Percentiles rank a stretch among this genome's conserved stretches.
Conservation (phyloP, 1,284 basidiomycete genomes). For the Ceratobasidium sp. region DNA sequence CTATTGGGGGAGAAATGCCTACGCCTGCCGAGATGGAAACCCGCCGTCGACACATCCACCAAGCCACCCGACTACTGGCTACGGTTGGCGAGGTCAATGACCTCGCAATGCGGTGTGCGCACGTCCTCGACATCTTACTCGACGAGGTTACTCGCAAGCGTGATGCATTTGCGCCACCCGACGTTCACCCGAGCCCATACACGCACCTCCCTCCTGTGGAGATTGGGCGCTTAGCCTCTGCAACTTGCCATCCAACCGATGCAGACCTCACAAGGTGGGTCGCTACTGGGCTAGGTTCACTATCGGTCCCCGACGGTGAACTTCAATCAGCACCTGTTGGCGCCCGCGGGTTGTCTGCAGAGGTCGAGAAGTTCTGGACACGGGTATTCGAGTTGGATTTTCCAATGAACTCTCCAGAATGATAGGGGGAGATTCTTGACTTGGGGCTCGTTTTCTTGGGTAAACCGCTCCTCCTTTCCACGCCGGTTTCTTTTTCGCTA, state of each 20-base stretch:
- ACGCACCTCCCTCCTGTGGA: neutral
- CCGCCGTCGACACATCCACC: constrained; percentile 28
- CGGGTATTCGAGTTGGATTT: constrained; percentile 32
- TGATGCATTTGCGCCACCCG: neutral
- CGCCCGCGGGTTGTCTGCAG: neutral
- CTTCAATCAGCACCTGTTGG: constrained; percentile 22
- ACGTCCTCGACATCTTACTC: constrained; percentile 22
- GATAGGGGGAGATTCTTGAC: too few species aligned
- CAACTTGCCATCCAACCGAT: neutral
- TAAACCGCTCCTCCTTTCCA: too few species aligned
- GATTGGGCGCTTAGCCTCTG: constrained; percentile 6
- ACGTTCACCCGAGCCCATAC: constrained; percentile 8
- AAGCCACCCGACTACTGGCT: constrained; percentile 23
- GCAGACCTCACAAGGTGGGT: constrained; percentile 19
- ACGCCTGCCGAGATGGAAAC: constrained; percentile 29
- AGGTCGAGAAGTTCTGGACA: constrained; percentile 27
- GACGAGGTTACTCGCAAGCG: constrained; percentile 15
- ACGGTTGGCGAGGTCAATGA: constrained; percentile 17
- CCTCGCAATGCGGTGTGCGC: constrained; percentile 19
- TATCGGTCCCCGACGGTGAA: constrained; percentile 14
- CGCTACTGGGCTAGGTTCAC: neutral
- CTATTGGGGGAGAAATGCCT: constrained; percentile 15
- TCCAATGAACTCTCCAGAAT: neutral
- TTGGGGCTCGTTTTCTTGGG: too few species aligned
- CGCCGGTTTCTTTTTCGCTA: too few species aligned